Evolutionary conservation across 345 rosid species (phyloP).

Genomic region (Reutealis trisperma): DNA sequence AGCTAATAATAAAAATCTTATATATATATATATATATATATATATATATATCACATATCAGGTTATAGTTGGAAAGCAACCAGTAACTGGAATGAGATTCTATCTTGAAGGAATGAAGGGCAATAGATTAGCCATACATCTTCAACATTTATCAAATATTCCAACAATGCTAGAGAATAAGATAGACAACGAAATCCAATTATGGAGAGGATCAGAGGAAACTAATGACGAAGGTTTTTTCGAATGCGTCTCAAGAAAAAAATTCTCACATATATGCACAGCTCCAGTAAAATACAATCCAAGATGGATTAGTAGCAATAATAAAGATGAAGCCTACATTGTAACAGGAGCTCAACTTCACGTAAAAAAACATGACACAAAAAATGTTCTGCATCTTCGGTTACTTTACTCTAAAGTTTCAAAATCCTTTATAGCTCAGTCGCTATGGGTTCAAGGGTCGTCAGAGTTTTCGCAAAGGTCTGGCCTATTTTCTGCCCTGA

Average conservation of each 20-base stretch:
- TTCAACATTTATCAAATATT: constrained; percentile 63
- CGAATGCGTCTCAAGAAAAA: constrained; percentile 60
- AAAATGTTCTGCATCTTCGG: constrained; percentile 72
- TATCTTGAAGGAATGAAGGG: constrained; percentile 91
- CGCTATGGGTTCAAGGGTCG: constrained; percentile 61
- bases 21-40: no score
- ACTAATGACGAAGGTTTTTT: constrained; percentile 39
- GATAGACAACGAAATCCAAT: constrained; percentile 41
- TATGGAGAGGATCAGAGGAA: constrained; percentile 77
- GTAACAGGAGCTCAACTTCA: constrained; percentile 93
- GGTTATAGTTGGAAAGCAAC: constrained; percentile 59
- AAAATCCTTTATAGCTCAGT: constrained; percentile 39
- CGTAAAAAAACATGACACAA: constrained; percentile 65
- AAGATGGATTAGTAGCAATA: constrained; percentile 36
- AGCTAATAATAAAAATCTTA: no score
- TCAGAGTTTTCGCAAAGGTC: constrained; percentile 58
- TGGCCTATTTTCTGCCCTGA: constrained; percentile 70
- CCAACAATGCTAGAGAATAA: constrained; percentile 54
- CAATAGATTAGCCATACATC: constrained; percentile 81
- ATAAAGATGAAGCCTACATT: constrained; percentile 50
- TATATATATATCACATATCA: constrained; percentile 14
- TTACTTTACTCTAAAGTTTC: constrained; percentile 64
- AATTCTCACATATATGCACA: constrained; percentile 69
- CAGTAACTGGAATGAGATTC: constrained; percentile 82
- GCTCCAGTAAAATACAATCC: constrained; percentile 70